Base-by-base conservation (phyloP, 164 flowering plant genomes). In the Tetrastigma voinierianum region DNA sequence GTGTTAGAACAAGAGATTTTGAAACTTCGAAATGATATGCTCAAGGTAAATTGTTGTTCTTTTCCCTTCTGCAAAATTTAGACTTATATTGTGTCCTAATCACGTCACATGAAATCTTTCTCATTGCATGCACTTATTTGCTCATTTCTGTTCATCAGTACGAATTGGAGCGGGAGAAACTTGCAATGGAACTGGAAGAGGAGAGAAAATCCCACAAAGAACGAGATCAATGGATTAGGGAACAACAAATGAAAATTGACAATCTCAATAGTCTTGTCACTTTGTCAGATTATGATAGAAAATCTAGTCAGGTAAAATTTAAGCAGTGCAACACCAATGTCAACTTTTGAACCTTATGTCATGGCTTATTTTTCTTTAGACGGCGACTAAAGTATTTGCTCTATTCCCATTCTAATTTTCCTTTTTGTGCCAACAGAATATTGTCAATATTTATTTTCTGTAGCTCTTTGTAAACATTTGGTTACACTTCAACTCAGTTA, bases 21-120 rank as follows among this genome's bases (percentile, higher is more conserved):
- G 72, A 95, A 89, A 67, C 68, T 95, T 59, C 81, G 99, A 53
- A 95, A 90, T 76, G 97, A 90, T 47, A 86, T 95, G 94, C 89
- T 95, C 45, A 87, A 86, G 96, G 99, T 89, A 72, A 59, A 10
- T 65, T 77, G 40, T 52, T 54, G 16, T 12, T 16, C 57, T 53
- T 44, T 32, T 7, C 40, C 62, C n/a, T 51, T 57, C 13, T 24
- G 5, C 46, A 14, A 1, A 44, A 20, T 48, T 24, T 18, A 11
- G 44, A 47, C 12, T 57, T 49, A 32, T 56, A 17, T 21, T 40
- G 17, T 18, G 55, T 48, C 2, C 16, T 47, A 61, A 51, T 10
- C 21, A 46, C 17, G n/a, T 57, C 49, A 32, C 24, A 9, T 25
- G 16, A 15, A 40, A 21, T 61, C 0, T 24, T 66, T 46, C 9